Conservation (phyloP, 441 rosid genomes). For the Cnidoscolus chayamansa region DNA sequence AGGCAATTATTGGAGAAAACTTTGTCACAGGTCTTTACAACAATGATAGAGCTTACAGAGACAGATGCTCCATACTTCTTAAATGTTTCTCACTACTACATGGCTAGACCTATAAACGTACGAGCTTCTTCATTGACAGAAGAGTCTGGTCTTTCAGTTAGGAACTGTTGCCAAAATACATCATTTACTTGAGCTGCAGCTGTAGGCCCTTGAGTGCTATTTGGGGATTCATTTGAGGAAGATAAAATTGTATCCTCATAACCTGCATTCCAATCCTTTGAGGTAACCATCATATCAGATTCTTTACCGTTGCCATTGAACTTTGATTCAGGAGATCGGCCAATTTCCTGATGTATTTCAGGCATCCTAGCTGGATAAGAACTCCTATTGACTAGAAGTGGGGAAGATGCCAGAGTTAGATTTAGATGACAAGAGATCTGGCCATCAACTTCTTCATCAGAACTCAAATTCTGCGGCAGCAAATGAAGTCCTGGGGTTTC, state of each 20-base stretch:
- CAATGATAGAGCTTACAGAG: slow-evolving; percentile 41
- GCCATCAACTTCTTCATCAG: slow-evolving; percentile 63
- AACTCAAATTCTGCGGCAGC: slow-evolving; percentile 42
- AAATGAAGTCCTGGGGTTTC: slow-evolving; percentile 39
- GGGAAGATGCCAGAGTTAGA: slow-evolving; percentile 73
- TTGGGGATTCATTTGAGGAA: slow-evolving; percentile 37
- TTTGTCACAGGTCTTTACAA: slow-evolving; percentile 16
- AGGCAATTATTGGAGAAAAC: slow-evolving; percentile 14
- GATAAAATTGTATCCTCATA: slow-evolving; percentile 26
- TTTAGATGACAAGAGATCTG: slow-evolving; percentile 79
- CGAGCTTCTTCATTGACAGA: slow-evolving; percentile 73
- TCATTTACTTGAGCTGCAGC: slow-evolving; percentile 67
- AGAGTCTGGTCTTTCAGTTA: slow-evolving; percentile 88
- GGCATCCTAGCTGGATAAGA: slow-evolving; percentile 37
- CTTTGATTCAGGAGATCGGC: slow-evolving; percentile 37
- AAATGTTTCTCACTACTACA: slow-evolving; percentile 38
- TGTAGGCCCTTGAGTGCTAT: slow-evolving; percentile 39
- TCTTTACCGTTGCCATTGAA: slow-evolving; percentile 39
- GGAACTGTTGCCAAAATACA: slow-evolving; percentile 90
- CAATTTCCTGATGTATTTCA: slow-evolving; percentile 37
- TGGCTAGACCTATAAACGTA: slow-evolving; percentile 51
- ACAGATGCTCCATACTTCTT: slow-evolving; percentile 59
- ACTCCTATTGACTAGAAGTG: slow-evolving; percentile 53
- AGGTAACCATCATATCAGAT: slow-evolving; percentile 29
- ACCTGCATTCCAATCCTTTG: slow-evolving; percentile 27